These are phyloP conservation scores for Entophlyctis helioformis DNA, from an alignment of 192 early-diverging fungal species.

Conservation along the genomic window DNA sequence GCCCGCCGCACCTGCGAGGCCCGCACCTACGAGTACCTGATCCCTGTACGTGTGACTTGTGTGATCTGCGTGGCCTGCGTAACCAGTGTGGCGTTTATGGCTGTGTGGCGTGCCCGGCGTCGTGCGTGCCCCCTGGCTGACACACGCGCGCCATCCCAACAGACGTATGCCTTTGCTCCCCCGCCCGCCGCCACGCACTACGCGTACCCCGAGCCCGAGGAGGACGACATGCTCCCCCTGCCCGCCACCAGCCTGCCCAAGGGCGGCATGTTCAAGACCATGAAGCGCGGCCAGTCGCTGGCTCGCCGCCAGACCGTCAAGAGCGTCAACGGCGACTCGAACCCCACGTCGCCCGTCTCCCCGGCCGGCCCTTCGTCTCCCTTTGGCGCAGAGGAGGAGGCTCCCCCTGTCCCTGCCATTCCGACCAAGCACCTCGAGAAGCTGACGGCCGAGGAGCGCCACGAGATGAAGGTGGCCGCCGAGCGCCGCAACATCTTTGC, in stretches of 20 bases:
- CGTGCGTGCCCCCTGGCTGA: neutral
- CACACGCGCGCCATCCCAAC: neutral
- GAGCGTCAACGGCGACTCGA: slow-evolving; percentile 6
- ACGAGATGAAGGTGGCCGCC: too few species aligned
- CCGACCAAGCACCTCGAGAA: neutral
- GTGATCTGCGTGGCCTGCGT: neutral
- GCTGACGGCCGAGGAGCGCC: neutral
- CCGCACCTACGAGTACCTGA: slow-evolving; percentile 32
- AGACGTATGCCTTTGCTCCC: slow-evolving; percentile 35
- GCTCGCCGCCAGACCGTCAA: too few species aligned
- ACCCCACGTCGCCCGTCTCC: slow-evolving; percentile 1
- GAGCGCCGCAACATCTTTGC: neutral
- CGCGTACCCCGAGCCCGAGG: slow-evolving; percentile 7
- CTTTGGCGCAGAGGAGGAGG: too few species aligned
- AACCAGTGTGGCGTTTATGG: neutral
- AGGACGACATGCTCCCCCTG: slow-evolving; percentile 13
- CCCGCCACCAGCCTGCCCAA: slow-evolving; percentile 8
- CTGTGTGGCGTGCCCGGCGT: neutral
- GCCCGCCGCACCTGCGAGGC: slow-evolving; percentile 35
- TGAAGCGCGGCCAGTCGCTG: slow-evolving; percentile 20
- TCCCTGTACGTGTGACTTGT: slow-evolving; percentile 19
- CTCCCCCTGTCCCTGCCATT: neutral
- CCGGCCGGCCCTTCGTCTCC: too few species aligned
- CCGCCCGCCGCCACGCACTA: slow-evolving; percentile 31
- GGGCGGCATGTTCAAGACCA: slow-evolving; percentile 22